A percentile compares a stretch with the other conserved stretches of the same genome.
Evolutionary conservation across 495 filamentous ascomycete genomes (phyloP).

Genomic region (Xylaria intraflava): DNA sequence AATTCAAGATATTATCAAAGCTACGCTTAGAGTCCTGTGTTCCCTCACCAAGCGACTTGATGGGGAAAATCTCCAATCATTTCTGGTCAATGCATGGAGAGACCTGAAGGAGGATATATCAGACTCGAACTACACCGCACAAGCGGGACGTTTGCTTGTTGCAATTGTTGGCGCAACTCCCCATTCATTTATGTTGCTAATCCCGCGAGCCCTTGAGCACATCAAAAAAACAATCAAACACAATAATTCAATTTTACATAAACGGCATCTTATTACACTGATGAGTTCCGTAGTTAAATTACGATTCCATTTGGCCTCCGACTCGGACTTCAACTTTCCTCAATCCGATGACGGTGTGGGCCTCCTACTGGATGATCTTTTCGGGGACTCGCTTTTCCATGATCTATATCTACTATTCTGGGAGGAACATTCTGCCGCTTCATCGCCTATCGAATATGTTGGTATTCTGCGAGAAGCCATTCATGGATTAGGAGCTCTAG

Average conservation of each 20-base stretch:
- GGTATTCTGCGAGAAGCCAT: constrained; percentile 32
- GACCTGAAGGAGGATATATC: constrained; percentile 40
- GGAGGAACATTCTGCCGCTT: constrained; percentile 21
- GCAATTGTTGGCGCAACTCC: constrained; percentile 32
- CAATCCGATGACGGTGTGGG: background rate
- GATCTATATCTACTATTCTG: constrained; percentile 37
- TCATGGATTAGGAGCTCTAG: constrained; percentile 33
- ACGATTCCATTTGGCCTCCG: constrained; percentile 27
- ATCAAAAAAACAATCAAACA: constrained; percentile 34
- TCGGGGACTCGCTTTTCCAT: constrained; percentile 27
- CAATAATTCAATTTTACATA: constrained; percentile 34
- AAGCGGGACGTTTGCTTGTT: constrained; percentile 40
- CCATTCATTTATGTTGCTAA: constrained; percentile 29
- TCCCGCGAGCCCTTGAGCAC: constrained; percentile 27
- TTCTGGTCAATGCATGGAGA: constrained; percentile 31
- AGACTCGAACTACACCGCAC: constrained; percentile 38
- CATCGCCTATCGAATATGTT: constrained; percentile 20
- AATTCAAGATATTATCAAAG: constrained; percentile 43
- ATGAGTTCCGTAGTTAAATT: constrained; percentile 35
- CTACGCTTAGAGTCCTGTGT: constrained; percentile 40
- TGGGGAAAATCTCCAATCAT: constrained; percentile 26
- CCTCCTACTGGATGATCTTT: constrained; percentile 18
- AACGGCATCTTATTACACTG: constrained; percentile 35
- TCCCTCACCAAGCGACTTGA: constrained; percentile 35
- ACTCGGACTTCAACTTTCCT: constrained; percentile 13